These are phyloP conservation scores for Vitis hybrid DNA, from an alignment of 177 flowering plant species.

Conservation along the genomic window DNA sequence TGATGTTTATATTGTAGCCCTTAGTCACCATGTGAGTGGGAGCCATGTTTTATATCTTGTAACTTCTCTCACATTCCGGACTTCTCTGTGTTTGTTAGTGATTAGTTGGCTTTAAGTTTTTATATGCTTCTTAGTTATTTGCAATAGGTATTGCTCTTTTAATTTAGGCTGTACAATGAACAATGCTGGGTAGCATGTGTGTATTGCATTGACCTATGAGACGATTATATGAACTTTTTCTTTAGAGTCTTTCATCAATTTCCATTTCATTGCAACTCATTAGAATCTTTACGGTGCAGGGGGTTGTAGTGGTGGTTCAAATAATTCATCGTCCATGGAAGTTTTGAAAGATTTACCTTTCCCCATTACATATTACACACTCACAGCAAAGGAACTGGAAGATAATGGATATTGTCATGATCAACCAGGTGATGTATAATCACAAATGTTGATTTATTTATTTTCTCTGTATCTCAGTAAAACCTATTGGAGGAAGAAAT, in stretches of 20 bases:
- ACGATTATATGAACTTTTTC: neutral
- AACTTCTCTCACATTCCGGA: no score
- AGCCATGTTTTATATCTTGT: no score
- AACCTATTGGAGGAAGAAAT: neutral
- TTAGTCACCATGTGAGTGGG: no score
- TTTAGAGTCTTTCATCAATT: neutral
- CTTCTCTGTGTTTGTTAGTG: no score
- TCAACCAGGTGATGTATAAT: conserved; percentile 49
- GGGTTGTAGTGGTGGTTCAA: conserved; percentile 18
- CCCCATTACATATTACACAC: conserved; percentile 85
- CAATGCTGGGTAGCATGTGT: neutral
- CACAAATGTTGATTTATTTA: neutral
- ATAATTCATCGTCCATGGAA: conserved; percentile 18
- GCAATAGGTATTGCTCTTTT: no score
- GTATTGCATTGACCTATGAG: neutral
- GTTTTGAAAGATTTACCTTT: conserved; percentile 59
- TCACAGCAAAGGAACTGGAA: conserved; percentile 74
- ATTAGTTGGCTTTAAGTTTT: no score
- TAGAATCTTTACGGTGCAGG: conserved; percentile 30
- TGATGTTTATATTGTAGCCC: no score
- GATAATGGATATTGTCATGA: conserved; percentile 70
- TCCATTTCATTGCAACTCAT: neutral
- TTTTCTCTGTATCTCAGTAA: neutral
- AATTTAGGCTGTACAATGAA: no score
- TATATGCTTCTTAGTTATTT: no score